phyloP scores from a whole-genome alignment of 116 monocot genomes.

The Phalaenopsis hybrid region DNA sequence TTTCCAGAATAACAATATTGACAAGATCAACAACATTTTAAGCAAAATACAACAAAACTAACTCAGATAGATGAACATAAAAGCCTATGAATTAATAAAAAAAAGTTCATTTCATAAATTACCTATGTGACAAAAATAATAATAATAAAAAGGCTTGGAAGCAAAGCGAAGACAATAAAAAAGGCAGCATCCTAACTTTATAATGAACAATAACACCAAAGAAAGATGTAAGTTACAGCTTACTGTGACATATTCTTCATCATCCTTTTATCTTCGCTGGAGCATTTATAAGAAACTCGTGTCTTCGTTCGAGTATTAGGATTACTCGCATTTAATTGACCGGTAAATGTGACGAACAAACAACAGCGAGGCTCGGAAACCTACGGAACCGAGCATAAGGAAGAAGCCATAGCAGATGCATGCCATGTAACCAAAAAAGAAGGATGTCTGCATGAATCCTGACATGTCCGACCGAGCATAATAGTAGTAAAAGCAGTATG shows the following conservation, averaged over 20 bases:
- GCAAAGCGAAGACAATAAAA: neutral
- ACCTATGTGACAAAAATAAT: neutral
- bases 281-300: neutral
- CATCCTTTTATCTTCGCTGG: neutral
- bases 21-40: neutral
- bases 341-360: conserved; percentile 89
- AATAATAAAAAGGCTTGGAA: neutral
- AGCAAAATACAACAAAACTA: neutral
- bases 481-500: conserved; percentile 88
- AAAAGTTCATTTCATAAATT: neutral
- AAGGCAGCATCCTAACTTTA: neutral
- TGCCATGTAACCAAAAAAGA: conserved; percentile 95
- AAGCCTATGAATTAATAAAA: neutral
- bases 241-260: neutral
- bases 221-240: neutral
- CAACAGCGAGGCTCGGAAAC: conserved; percentile 69
- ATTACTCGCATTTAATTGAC: conserved; percentile 86
- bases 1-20: neutral
- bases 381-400: conserved; percentile 76
- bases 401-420: conserved; percentile 91
- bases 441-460: conserved; percentile 91
- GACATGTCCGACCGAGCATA: conserved; percentile 84
- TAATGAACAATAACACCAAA: neutral
- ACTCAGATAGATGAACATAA: neutral
- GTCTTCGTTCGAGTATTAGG: neutral